Evolutionary conservation across 371 early-diverging fungal species (phyloP), one percentile per base, ranked within the genome.

Genomic region (Circinella minor): DNA sequence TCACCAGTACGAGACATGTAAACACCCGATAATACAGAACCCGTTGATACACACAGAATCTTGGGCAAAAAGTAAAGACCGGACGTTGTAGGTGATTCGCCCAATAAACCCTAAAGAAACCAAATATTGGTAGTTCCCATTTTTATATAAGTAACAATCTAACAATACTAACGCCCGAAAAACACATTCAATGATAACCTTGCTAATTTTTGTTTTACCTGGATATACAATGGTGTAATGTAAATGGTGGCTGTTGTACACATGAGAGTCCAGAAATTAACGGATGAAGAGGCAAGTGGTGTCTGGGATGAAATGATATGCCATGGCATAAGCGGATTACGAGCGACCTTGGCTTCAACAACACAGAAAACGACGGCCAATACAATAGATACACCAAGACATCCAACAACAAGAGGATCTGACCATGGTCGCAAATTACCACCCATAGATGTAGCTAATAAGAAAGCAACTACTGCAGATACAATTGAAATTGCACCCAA

Each of bases 361-460:
- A 83, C 18, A 49, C 85, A 71, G 63, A 92, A 92, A 5, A 81
- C 36, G 2, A 78, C 54, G 1, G 85, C 77, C 15, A 88, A 65
- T 0, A 77, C 73, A 17, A 76, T 71, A 8, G 87, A 87, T 11
- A 77, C 85, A n/a, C 79, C 73, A 13, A 91, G 73, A 34, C 91
- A 75, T 0, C 85, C 85, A 54, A 88, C 80, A 14, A 89, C 85
- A 51, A 81, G 57, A 8, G 86, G 88, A 38, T 91, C 85, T 36
- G 77, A 70, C 94, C 93, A 89, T 3, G 81, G 70, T 68, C 81
- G 78, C n/a, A 84, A 78, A 66, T 82, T 82, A 27, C 91, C 90
- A 68, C 90, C 90, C 88, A 91, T 86, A 11, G 88, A 78, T 34
- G 89, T 82, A 14, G 89, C 87, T 61, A 90, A 55, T 36, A 91